Base-by-base conservation (phyloP, 352 stramenopile species). In the Aphanomyces stellatus region DNA sequence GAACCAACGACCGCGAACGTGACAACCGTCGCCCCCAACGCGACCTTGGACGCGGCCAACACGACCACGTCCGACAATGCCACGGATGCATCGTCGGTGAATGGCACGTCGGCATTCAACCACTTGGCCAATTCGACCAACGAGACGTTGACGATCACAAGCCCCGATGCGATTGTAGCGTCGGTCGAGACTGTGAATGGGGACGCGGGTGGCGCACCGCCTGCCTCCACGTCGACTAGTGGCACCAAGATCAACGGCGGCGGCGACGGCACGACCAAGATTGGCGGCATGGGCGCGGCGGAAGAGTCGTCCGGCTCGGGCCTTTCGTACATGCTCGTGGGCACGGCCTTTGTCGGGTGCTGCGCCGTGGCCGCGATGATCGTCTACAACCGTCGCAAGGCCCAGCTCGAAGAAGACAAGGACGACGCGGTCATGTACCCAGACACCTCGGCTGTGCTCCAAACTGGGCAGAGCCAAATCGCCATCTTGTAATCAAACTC, bases 331-430 rank as follows among this genome's bases (percentile, higher is more conserved):
- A 15, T 67, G 1, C 37, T 67, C 22, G 60, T 17, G 4, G 27
- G 40, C 28, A 53, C 57, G 24, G 60, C 60, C 3, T 13, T 37
- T 22, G 60, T 67, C 49, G 60, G 60, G 24, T 37, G 8, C 1
- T 27, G 28, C n/a, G 60, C 60, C 15, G 60, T 67, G 10, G 28
- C 33, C 6, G 60, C 48, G 19, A 22, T 67, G 28, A 51, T 67
- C 27, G 60, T 60, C 11, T 43, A 67, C 60, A 67, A 67, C 37
- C 60, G 60, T 41, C 60, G 60, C 34, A 35, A 30, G 41, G 48
- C 48, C 31, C 41, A 24, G 10, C 28, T 67, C 28, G 42, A 67
- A 35, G 60, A 67, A 4, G 41, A 55, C 1, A 67, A 67, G 30
- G 60, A 67, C 25, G 4, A 57, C 43, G 19, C 57, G 3, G 28